A percentile compares a stretch with the other conserved stretches of the same genome.
Conservation (phyloP, 140 eudicot species). For the Oenanthe javanica region DNA sequence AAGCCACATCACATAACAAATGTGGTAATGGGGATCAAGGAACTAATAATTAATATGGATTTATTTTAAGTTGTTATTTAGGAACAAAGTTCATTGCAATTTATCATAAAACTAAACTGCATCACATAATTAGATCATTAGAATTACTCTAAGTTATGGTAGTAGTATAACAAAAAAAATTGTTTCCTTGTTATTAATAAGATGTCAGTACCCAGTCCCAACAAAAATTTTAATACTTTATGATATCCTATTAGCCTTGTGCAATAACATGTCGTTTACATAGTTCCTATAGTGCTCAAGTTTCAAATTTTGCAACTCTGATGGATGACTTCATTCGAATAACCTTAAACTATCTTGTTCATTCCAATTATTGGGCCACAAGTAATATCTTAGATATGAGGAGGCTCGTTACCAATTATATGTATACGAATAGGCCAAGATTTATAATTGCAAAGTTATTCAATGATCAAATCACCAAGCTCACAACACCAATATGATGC, state of each 20-base stretch:
- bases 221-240: too few species aligned
- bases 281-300: too few species aligned
- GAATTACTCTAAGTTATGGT: background rate
- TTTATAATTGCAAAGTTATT: too few species aligned
- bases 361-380: background rate
- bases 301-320: background rate
- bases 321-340: background rate
- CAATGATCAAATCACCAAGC: background rate
- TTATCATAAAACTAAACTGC: background rate
- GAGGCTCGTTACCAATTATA: background rate
- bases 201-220: background rate
- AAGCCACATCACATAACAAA: background rate
- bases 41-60: background rate
- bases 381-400: background rate
- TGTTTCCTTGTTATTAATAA: background rate
- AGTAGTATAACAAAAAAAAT: background rate
- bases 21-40: background rate
- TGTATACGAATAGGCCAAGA: too few species aligned
- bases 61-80: background rate
- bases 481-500: background rate
- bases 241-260: background rate
- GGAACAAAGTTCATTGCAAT: background rate
- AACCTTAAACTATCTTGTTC: background rate
- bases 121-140: background rate
- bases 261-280: background rate